These are phyloP conservation scores for Limnanthes douglasii DNA, from an alignment of 345 rosid species.

Conservation along the genomic window DNA sequence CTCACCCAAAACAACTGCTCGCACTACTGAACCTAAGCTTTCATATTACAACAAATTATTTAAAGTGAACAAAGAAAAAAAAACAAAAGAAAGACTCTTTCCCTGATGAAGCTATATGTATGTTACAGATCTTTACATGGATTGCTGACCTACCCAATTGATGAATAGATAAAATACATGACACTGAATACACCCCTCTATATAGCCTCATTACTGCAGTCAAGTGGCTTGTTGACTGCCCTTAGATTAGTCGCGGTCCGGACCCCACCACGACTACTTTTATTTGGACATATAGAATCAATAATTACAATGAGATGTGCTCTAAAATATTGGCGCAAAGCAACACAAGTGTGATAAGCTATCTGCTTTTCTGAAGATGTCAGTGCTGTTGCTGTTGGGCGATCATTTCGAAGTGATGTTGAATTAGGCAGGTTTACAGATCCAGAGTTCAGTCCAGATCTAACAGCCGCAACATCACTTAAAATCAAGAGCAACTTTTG, in stretches of 20 bases:
- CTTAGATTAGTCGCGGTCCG: slow-evolving; percentile 62
- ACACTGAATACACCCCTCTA: too few relatives aligned
- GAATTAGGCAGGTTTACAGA: too few relatives aligned
- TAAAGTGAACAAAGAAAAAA: too few relatives aligned
- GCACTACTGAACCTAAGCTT: too few relatives aligned
- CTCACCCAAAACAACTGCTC: too few relatives aligned
- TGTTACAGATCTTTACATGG: too few relatives aligned
- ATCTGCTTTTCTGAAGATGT: slow-evolving; percentile 93
- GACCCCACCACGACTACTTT: slow-evolving; percentile 54
- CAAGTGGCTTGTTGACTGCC: slow-evolving; percentile 92
- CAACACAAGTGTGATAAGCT: slow-evolving; percentile 87
- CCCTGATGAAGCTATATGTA: too few relatives aligned
- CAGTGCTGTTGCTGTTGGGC: slow-evolving; percentile 68
- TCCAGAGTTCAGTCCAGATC: slow-evolving; percentile 82
- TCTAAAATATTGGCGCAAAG: slow-evolving; percentile 94
- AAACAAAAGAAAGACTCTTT: too few relatives aligned
- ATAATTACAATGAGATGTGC: slow-evolving; percentile 86
- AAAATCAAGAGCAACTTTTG: slow-evolving; percentile 68
- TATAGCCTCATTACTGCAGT: slow-evolving; percentile 92
- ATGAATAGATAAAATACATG: too few relatives aligned
- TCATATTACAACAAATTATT: too few relatives aligned
- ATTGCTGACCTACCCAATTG: too few relatives aligned
- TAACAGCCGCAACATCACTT: slow-evolving; percentile 74
- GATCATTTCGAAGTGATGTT: too few relatives aligned
- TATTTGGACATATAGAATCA: slow-evolving; percentile 83